These are phyloP conservation scores for Parafenestella ontariensis DNA, from an alignment of 2,329 filamentous ascomycete species.

Conservation along the genomic window DNA sequence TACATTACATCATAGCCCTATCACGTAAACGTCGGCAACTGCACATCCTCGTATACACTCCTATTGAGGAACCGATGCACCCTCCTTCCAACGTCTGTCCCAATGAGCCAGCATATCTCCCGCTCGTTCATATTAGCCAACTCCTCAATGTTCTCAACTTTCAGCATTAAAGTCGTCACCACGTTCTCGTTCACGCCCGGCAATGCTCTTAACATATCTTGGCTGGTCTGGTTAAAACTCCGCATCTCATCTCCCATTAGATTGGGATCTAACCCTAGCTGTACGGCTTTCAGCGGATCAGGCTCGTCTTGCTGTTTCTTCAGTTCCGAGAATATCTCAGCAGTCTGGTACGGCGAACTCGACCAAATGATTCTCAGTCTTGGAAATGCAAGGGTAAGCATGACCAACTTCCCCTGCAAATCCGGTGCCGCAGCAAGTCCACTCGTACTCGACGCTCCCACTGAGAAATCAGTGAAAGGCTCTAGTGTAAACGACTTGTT, in stretches of 20 bases:
- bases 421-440: conserved; percentile 68
- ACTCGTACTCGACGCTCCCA: conserved; percentile 59
- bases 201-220: conserved; percentile 87
- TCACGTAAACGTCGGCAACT: conserved; percentile 26
- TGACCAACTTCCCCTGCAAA: conserved; percentile 88
- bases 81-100: conserved; percentile 76
- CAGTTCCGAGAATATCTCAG: conserved; percentile 92
- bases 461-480: conserved; percentile 57
- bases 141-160: conserved; percentile 78
- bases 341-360: conserved; percentile 90
- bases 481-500: conserved; percentile 96
- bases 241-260: conserved; percentile 64
- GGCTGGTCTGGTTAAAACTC: conserved; percentile 81
- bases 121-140: conserved; percentile 84
- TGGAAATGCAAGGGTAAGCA: conserved; percentile 91
- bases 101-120: conserved; percentile 77
- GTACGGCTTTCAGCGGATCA: conserved; percentile 85
- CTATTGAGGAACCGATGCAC: conserved; percentile 82
- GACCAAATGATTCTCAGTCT: conserved; percentile 93
- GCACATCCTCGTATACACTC: conserved; percentile 55
- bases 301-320: conserved; percentile 91
- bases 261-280: conserved; percentile 75
- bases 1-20: not conserved
- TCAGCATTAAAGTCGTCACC: conserved; percentile 72
- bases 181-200: conserved; percentile 81